These are phyloP conservation scores for Irpex rosettiformis DNA, from an alignment of 1,284 basidiomycete genomes.

Conservation along the genomic window DNA sequence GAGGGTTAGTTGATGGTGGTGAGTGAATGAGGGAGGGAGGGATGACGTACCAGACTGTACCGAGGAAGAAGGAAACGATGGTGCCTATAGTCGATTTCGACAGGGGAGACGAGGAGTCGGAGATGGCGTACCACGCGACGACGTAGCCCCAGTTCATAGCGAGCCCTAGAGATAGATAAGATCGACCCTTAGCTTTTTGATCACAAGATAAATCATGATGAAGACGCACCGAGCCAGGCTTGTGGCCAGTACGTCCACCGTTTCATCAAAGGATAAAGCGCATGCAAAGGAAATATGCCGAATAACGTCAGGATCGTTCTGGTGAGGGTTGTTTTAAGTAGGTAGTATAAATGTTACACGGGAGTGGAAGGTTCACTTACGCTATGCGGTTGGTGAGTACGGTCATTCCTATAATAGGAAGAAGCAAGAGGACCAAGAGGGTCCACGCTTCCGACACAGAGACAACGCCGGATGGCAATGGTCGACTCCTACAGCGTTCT, in stretches of 20 bases:
- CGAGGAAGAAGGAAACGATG: constrained; percentile 40
- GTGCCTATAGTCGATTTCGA: constrained; percentile 35
- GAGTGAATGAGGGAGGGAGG: not conserved
- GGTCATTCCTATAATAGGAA: constrained; percentile 32
- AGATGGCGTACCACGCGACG: constrained; percentile 20
- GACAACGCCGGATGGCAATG: constrained; percentile 43
- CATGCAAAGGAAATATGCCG: constrained; percentile 42
- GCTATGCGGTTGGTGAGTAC: constrained; percentile 17
- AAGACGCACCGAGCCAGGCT: constrained; percentile 15
- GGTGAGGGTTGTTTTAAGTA: not conserved
- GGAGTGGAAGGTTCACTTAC: constrained; percentile 14
- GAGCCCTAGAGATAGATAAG: constrained; percentile 12
- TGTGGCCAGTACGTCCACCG: constrained; percentile 71
- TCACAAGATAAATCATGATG: not conserved
- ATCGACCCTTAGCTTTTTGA: constrained; percentile 27
- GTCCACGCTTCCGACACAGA: constrained; percentile 37
- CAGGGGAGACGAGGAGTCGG: no score
- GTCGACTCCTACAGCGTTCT: constrained; percentile 33
- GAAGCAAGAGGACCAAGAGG: constrained; percentile 38
- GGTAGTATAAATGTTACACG: not conserved
- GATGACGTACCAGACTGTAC: constrained; percentile 32
- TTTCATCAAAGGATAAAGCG: constrained; percentile 61
- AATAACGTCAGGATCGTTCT: constrained; percentile 41
- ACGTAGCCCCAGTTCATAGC: constrained; percentile 24
- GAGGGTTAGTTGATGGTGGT: not conserved